phyloP scores from a whole-genome alignment of 768 basidiomycete species.

The Leccinum incarnatum region DNA sequence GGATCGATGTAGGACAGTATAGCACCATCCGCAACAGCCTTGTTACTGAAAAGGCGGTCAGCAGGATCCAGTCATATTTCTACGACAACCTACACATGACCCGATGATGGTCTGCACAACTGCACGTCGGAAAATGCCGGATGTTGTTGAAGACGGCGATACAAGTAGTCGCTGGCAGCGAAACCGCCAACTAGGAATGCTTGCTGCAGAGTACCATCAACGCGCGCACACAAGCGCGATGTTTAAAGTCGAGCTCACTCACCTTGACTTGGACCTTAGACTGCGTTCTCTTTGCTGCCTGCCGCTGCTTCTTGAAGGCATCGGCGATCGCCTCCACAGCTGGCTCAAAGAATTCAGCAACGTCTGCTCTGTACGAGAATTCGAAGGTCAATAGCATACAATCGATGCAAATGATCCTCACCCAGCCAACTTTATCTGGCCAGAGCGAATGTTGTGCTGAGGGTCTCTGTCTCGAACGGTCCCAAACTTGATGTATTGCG shows the following conservation, averaged over 20 bases:
- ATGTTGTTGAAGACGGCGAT: constrained; percentile 36
- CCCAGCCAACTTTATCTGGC: constrained; percentile 38
- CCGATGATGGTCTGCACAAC: constrained; percentile 44
- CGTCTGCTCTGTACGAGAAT: constrained; percentile 26
- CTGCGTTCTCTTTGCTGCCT: constrained; percentile 12
- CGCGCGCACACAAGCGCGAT: background rate
- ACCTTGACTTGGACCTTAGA: constrained; percentile 27
- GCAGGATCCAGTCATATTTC: background rate
- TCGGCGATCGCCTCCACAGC: constrained; percentile 37
- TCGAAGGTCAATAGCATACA: background rate
- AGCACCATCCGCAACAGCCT: constrained; percentile 52
- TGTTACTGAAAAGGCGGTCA: constrained; percentile 30
- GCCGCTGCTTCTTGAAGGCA: constrained; percentile 32
- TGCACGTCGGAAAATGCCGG: constrained; percentile 36
- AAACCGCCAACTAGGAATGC: constrained; percentile 52
- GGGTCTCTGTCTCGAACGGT: constrained; percentile 34
- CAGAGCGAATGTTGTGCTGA: constrained; percentile 32
- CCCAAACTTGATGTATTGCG: constrained; percentile 41
- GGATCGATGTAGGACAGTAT: constrained; percentile 41
- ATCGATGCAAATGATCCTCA: constrained; percentile 12
- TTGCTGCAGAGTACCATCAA: constrained; percentile 16
- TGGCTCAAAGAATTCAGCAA: constrained; percentile 42
- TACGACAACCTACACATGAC: constrained; percentile 38
- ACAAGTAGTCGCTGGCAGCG: constrained; percentile 47
- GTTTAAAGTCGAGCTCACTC: background rate